phyloP scores from a whole-genome alignment of 805 yeast genomes.

The Yamadazyma sp. region DNA sequence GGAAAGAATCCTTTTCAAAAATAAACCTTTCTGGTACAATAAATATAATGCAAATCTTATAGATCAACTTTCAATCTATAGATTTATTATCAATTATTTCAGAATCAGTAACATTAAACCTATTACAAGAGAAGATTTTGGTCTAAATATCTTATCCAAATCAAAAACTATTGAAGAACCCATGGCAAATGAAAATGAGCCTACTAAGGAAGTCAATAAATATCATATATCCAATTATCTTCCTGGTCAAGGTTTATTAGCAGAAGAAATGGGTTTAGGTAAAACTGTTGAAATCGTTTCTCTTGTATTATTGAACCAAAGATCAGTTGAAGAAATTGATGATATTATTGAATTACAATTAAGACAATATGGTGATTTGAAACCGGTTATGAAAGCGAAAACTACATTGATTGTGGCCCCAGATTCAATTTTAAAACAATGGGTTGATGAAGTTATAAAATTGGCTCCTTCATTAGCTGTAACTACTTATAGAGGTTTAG shows the following conservation, averaged over 20 bases:
- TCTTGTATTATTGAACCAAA: slow-evolving; percentile 56
- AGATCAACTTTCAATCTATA: slow-evolving; percentile 25
- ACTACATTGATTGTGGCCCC: slow-evolving; percentile 87
- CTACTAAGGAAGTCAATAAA: slow-evolving; percentile 14
- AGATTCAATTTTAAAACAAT: slow-evolving; percentile 75
- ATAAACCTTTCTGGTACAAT: slow-evolving; percentile 44
- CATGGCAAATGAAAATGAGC: slow-evolving; percentile 14
- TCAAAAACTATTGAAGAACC: too few relatives aligned
- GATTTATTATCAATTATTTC: slow-evolving; percentile 26
- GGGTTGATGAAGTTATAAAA: slow-evolving; percentile 70
- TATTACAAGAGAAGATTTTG: too few relatives aligned
- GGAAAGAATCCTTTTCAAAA: slow-evolving; percentile 20
- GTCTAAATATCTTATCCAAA: too few relatives aligned
- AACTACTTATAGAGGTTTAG: slow-evolving; percentile 60
- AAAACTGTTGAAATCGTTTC: slow-evolving; percentile 86
- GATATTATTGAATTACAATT: slow-evolving; percentile 25
- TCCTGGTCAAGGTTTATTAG: slow-evolving; percentile 62
- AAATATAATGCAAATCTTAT: slow-evolving; percentile 47
- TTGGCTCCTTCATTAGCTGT: slow-evolving; percentile 61
- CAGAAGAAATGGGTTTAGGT: slow-evolving; percentile 98
- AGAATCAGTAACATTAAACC: too few relatives aligned
- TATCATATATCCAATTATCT: slow-evolving; percentile 5
- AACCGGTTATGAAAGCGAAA: slow-evolving; percentile 49
- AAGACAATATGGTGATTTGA: slow-evolving; percentile 37
- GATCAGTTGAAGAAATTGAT: slow-evolving; percentile 40